Evolutionary conservation across 345 rosid species (phyloP), one percentile per base, ranked within the genome.

Genomic region (Heritiera littoralis): DNA sequence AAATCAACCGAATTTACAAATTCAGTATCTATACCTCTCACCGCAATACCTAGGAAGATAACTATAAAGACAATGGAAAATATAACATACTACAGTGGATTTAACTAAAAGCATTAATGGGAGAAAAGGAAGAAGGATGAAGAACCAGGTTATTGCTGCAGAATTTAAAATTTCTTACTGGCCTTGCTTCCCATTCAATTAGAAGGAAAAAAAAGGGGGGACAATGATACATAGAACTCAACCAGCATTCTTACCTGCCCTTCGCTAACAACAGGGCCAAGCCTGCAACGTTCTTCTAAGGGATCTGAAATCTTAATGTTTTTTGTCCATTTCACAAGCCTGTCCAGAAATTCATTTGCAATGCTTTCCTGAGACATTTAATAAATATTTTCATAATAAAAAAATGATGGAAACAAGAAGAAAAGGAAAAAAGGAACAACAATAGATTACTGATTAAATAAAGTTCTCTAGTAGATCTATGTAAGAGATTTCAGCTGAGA

Each of bases 291-390:
- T 83, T 91, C 97, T 90, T 92, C 95, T 7, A 95, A 82, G 61
- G 95, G 99, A 88, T 93, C 94, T n/a, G 97, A 92, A 66, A 95
- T 89, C 84, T 93, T 92, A 73, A 95, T 85, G 75, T 90, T 93
- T 82, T 90, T 87, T 80, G 85, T 81, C 98, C 99, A 93, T 77
- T 89, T 86, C 56, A 89, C 94, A 80, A 92, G 89, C 86, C 83
- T 89, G 83, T 89, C 91, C 68, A 91, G 41, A 87, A 93, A 92
- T 54, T 89, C 89, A 54, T 81, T 65, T 13, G 96, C 99, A 75
- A 95, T 91, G 77, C 85, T 89, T 86, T 92, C 95, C 98, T 93
- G 86, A 52, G 61, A 87, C 77, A 85, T 83, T 77, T 71, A 55
- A 64, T 63, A 59, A 11, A 78, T 3, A 66, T 64, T 55, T 45